A percentile compares a stretch with the other conserved stretches of the same genome.
These are phyloP conservation scores for Thermochaetoides thermophila DNA, from an alignment of 495 filamentous ascomycete species.

Conservation along the genomic window DNA sequence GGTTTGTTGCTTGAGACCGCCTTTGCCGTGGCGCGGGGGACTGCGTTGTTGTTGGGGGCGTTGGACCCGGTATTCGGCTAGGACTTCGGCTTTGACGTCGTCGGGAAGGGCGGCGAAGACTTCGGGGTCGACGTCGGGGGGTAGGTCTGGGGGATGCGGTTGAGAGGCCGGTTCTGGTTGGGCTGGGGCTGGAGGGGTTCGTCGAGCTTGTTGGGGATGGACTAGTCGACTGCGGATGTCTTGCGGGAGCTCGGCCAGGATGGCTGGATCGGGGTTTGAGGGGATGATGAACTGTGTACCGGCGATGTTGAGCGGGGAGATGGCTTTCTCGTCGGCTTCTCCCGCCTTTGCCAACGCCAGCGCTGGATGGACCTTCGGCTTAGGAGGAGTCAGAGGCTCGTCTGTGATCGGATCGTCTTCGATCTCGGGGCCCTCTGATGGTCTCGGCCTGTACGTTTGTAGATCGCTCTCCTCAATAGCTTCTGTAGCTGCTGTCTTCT, in stretches of 20 bases:
- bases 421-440: not conserved
- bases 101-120: conserved; percentile 64
- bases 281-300: conserved; percentile 86
- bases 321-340: conserved; percentile 41
- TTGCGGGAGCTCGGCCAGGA: conserved; percentile 60
- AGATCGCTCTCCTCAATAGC: conserved; percentile 14
- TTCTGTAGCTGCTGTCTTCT: conserved; percentile 10
- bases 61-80: conserved; percentile 45
- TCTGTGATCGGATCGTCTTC: conserved; percentile 34
- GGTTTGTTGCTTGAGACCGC: conserved; percentile 26
- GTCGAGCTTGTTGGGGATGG: conserved; percentile 17
- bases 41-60: conserved; percentile 1
- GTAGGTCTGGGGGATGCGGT: conserved; percentile 16
- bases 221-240: conserved; percentile 68
- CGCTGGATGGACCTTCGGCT: conserved; percentile 42
- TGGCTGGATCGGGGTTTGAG: conserved; percentile 56
- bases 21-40: too few species aligned
- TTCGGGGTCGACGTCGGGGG: conserved; percentile 51
- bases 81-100: conserved; percentile 67
- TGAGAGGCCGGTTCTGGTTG: too few species aligned
- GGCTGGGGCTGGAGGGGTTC: conserved; percentile 10
- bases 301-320: conserved; percentile 55
- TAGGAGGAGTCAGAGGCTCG: conserved; percentile 48
- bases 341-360: conserved; percentile 38
- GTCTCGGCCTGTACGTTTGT: conserved; percentile 7